Conservation (phyloP, 345 rosid genomes). For the Arabis alpina region DNA sequence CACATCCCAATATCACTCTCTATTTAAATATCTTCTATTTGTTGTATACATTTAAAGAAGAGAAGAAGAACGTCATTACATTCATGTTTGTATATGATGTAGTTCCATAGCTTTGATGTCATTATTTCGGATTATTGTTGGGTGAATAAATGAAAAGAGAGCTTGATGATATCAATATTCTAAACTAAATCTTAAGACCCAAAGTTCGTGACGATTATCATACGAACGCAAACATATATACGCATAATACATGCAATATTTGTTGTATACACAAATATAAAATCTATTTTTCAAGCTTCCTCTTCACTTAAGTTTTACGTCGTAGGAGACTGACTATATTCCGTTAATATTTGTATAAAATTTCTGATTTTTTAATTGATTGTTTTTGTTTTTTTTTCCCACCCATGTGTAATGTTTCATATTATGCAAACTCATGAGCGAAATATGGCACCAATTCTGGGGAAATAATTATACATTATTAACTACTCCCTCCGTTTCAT, state of each 20-base stretch:
- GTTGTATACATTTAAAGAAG: background rate
- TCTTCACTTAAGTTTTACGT: too few species aligned
- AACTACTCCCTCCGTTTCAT: too few species aligned
- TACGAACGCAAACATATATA: too few species aligned
- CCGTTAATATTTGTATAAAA: conserved; percentile 9
- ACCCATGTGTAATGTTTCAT: conserved; percentile 36
- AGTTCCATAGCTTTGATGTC: conserved; percentile 23
- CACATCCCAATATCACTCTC: conserved; percentile 30
- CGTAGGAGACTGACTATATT: background rate
- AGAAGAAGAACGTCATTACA: background rate
- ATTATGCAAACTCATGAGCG: conserved; percentile 13
- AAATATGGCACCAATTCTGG: conserved; percentile 37
- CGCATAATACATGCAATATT: background rate
- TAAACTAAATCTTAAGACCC: conserved; percentile 15
- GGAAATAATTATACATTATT: conserved; percentile 8
- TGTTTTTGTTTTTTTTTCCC: conserved; percentile 4
- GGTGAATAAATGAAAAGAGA: conserved; percentile 32
- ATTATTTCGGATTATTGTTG: background rate
- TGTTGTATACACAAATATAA: conserved; percentile 12
- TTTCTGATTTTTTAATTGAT: too few species aligned
- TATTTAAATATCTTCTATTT: background rate
- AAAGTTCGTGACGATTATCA: conserved; percentile 19
- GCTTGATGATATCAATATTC: conserved; percentile 32
- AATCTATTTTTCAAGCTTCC: background rate
- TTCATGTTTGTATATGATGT: too few species aligned